Base-by-base conservation (phyloP, 83 land plant species). In the Thuja plicata region DNA sequence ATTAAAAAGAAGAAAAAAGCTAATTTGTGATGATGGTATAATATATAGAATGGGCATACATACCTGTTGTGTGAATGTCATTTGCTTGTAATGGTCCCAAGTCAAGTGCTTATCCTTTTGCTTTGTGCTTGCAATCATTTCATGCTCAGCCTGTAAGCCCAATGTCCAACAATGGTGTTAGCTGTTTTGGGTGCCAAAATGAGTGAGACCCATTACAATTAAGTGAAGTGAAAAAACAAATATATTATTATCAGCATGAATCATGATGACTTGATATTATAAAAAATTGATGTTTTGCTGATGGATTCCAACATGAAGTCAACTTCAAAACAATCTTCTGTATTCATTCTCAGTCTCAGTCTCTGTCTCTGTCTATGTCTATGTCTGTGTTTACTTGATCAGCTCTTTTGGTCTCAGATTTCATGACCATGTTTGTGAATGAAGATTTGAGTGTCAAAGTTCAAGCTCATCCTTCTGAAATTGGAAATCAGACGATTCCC, bases 61-160 rank as follows among this genome's bases (percentile, higher is more conserved):
- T 89, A 94, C 94, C 45, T 90, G 77, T 34, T 94, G 94, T 27
- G 95, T 94, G 87, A 93, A 93, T 11, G 85, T 89, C 95, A 94
- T 94, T 37, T 78, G 88, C 50, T 89, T 90, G 88, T 91, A 94
- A 78, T 93, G 94, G 8, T 92, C 93, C 95, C 93, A 93, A 16
- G 37, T 87, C 89, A 94, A 88, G 24, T 78, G n/a, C 41, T 87
- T 87, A 32, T 82, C 84, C 34, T 88, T 79, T 57, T 84, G 57
- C 90, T 93, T 92, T 78, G 60, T 73, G 34, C 66, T 73, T 73
- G 89, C 50, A 41, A 91, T 91, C 24, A 82, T 54, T 41, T 60
- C 66, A 88, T 94, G 95, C 88, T 94, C 95, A 37, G 70, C 92
- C 93, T 92, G 86, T 21, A 87, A 52, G 43, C 76, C 48, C 57